Evolutionary conservation across 1,139 yeast genomes (phyloP).

Genomic region (Lodderomyces parapsilosis): DNA sequence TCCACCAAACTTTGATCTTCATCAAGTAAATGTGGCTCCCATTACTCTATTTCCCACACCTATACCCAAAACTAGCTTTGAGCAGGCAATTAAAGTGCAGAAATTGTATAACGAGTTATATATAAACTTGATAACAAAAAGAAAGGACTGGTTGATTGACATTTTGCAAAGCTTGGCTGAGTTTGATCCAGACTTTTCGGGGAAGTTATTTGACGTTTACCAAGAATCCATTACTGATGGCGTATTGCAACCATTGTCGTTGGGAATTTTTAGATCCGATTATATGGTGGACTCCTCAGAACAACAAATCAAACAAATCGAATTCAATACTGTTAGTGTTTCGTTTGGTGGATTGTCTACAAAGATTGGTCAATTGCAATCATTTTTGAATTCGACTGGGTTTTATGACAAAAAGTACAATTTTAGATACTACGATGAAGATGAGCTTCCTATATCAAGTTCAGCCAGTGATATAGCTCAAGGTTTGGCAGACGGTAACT

Average conservation of each 20-base stretch:
- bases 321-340: constrained; percentile 92
- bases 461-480: constrained; percentile 61
- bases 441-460: constrained; percentile 63
- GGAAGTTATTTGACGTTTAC: constrained; percentile 66
- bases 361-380: constrained; percentile 75
- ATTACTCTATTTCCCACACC: constrained; percentile 91
- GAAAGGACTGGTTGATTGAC: constrained; percentile 57
- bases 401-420: constrained; percentile 43
- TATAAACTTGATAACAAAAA: constrained; percentile 55
- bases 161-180: constrained; percentile 55
- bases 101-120: constrained; percentile 70
- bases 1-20: constrained; percentile 52
- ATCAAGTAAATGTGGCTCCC: constrained; percentile 70
- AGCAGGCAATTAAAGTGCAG: constrained; percentile 69
- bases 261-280: constrained; percentile 89
- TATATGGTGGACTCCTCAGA: constrained; percentile 65
- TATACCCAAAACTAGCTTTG: constrained; percentile 65
- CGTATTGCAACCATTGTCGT: constrained; percentile 59
- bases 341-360: constrained; percentile 91
- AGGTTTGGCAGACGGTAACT: constrained; percentile 70
- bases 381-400: constrained; percentile 58
- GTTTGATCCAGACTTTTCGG: constrained; percentile 78
- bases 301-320: constrained; percentile 77
- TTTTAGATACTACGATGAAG: constrained; percentile 41
- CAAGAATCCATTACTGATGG: constrained; percentile 37